phyloP scores from a whole-genome alignment of 805 yeast species.

The Nakazawaea ernobii region DNA sequence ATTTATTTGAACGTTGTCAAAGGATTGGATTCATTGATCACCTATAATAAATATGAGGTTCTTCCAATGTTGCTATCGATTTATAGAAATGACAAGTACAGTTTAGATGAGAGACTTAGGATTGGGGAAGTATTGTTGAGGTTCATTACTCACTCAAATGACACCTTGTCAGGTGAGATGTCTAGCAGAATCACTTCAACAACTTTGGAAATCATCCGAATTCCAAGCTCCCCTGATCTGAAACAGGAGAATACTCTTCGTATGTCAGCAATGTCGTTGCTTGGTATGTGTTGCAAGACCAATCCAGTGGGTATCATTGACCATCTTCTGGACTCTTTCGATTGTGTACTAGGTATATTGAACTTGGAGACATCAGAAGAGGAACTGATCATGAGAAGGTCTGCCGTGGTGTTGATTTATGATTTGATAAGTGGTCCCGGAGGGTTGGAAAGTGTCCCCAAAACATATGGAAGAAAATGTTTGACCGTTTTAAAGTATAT shows the following conservation, averaged over 20 bases:
- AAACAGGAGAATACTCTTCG: constrained; percentile 54
- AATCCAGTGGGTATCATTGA: constrained; percentile 49
- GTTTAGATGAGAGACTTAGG: constrained; percentile 64
- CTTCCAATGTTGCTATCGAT: constrained; percentile 31
- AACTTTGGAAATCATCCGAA: constrained; percentile 29
- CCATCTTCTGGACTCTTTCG: constrained; percentile 53
- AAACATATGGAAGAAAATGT: constrained; percentile 37
- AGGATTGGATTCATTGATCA: constrained; percentile 62
- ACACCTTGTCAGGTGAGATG: constrained; percentile 38
- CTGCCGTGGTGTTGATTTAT: constrained; percentile 65
- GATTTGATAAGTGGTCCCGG: constrained; percentile 45
- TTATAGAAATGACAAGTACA: constrained; percentile 24
- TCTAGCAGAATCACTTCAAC: constrained; percentile 38
- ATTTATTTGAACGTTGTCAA: constrained; percentile 81
- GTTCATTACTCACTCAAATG: constrained; percentile 44
- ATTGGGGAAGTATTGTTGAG: constrained; percentile 77
- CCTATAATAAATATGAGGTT: constrained; percentile 31
- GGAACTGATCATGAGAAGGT: constrained; percentile 59
- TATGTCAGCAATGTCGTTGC: constrained; percentile 80
- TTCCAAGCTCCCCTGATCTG: constrained; percentile 11
- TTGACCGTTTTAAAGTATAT: constrained; percentile 37
- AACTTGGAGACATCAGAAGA: constrained; percentile 43
- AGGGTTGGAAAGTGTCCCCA: constrained; percentile 45
- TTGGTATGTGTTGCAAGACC: constrained; percentile 64
- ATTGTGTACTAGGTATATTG: constrained; percentile 73